Base-by-base conservation (phyloP, 208 protist genomes). In the Acanthamoeba quina region DNA sequence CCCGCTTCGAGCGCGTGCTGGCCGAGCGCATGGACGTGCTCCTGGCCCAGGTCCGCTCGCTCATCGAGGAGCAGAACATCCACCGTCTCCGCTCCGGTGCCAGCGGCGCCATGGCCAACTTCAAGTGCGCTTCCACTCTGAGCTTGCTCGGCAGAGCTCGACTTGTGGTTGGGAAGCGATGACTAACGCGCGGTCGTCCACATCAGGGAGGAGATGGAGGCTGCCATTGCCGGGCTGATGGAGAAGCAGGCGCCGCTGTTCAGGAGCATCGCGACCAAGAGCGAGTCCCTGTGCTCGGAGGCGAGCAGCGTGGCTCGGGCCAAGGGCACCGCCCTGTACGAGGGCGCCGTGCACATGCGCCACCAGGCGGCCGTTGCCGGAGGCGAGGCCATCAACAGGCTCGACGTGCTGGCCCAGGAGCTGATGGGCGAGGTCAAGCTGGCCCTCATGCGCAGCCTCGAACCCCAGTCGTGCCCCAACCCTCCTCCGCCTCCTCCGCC, bases 51-150 rank as follows among this genome's bases (percentile, higher is more conserved):
- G 47, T 82, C 41, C 74, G 74, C 6, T 26, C 11, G 11, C 74
- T 82, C 31, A 47, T 82, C 47, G 74, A 82, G 41, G 74, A 82
- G 47, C 74, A 82, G 74, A 82, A 82, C 74, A 15, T 82, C 13
- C 74, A 82, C 7, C 74, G 74, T 21, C 34, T 82, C 15, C 74
- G 74, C 26, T 19, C 74, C 9, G 74, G 74, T 19, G 74, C 74
- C 15, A 56, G 41, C 26, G 74, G 74, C 21, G 74, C 74, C 74
- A 54, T 82, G 74, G 54, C 11, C 37, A 82, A 82, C 74, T 82
- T 82, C 74, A 82, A 82, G 74, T 82, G 11, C 34, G 74, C 9
- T 54, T 4, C 5, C 64, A 19, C 66, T 3, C 56, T 26, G 19
- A 0, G 0, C 19, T 26, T 60, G 56, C 56, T 17, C 15, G 19